Conservation (phyloP, 306 rosid species). For the Lupinus albus region DNA sequence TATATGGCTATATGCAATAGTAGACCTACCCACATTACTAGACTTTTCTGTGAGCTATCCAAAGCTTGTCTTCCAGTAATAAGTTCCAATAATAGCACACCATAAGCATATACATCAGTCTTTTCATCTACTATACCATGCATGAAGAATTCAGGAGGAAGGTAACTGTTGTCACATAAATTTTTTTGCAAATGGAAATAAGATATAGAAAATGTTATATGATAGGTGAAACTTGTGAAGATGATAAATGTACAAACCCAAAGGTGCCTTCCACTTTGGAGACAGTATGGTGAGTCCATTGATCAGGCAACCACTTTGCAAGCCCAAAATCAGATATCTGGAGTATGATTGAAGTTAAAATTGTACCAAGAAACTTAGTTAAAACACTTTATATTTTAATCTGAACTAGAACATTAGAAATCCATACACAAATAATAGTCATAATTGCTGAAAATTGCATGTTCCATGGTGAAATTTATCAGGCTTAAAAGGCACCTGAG, state of each 20-base stretch:
- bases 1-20: background rate
- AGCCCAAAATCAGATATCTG: conserved; percentile 98
- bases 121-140: conserved; percentile 97
- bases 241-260: conserved; percentile 64
- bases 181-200: background rate
- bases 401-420: conserved; percentile 21
- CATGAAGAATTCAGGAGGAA: conserved; percentile 99
- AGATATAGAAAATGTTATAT: conserved; percentile 24
- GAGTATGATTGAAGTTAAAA: conserved; percentile 40
- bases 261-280: conserved; percentile 97
- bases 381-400: conserved; percentile 32
- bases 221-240: conserved; percentile 19
- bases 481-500: conserved; percentile 64
- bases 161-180: conserved; percentile 64
- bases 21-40: conserved; percentile 91
- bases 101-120: conserved; percentile 91
- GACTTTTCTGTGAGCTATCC: conserved; percentile 87
- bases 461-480: background rate
- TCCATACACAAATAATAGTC: background rate
- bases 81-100: conserved; percentile 86
- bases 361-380: conserved; percentile 7
- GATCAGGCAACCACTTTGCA: conserved; percentile 96
- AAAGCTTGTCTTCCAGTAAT: conserved; percentile 88
- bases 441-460: background rate
- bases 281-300: conserved; percentile 96